Percentiles rank a stretch among this genome's conserved stretches.
These are phyloP conservation scores for Pythium scleroteichum DNA, from an alignment of 352 stramenopile species.

Conservation along the genomic window DNA sequence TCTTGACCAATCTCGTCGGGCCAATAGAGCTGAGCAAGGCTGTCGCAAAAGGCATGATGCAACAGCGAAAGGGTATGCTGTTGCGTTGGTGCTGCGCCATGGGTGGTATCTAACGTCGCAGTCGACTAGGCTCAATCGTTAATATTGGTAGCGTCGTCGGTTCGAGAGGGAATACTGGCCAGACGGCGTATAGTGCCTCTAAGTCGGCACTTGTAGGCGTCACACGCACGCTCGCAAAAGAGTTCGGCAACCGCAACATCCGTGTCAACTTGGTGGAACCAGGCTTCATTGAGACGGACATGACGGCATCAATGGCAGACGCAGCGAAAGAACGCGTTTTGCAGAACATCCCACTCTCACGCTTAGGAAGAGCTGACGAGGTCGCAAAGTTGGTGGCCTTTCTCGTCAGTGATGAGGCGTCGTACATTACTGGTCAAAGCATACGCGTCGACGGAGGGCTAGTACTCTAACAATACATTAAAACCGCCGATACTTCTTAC, in stretches of 20 bases:
- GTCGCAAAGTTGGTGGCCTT: slow-evolving; percentile 83
- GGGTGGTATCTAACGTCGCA: background rate
- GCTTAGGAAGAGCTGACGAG: slow-evolving; percentile 68
- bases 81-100: slow-evolving; percentile 11
- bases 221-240: slow-evolving; percentile 81
- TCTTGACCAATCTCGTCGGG: slow-evolving; percentile 77
- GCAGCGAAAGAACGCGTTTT: slow-evolving; percentile 50
- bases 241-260: slow-evolving; percentile 82
- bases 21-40: slow-evolving; percentile 76
- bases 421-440: slow-evolving; percentile 86
- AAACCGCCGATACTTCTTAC: slow-evolving; percentile 14
- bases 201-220: slow-evolving; percentile 77
- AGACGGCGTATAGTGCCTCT: slow-evolving; percentile 81
- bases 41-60: slow-evolving; percentile 76
- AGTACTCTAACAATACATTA: slow-evolving; percentile 49
- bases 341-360: slow-evolving; percentile 52
- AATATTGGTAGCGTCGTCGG: slow-evolving; percentile 86
- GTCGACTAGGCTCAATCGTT: slow-evolving; percentile 41
- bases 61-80: slow-evolving; percentile 42
- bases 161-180: slow-evolving; percentile 65
- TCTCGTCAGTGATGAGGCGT: slow-evolving; percentile 67
- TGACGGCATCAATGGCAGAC: slow-evolving; percentile 67
- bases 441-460: slow-evolving; percentile 82
- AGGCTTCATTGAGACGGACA: slow-evolving; percentile 82
- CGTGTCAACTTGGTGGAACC: slow-evolving; percentile 88